A percentile compares a stretch with the other conserved stretches of the same genome.
Evolutionary conservation across 169 alveolate genomes (phyloP).

Genomic region (Plasmodium sp.): DNA sequence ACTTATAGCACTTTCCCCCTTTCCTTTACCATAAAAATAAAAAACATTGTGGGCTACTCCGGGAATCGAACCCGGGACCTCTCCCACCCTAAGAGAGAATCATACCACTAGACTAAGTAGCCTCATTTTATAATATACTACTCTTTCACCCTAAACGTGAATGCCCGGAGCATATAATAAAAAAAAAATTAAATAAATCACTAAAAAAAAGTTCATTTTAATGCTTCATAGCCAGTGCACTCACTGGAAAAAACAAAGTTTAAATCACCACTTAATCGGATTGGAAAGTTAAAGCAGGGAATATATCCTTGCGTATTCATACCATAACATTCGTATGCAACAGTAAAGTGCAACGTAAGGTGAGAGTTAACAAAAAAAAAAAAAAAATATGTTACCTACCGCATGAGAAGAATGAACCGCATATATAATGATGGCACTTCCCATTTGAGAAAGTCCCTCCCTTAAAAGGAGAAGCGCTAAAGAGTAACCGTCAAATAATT

Average conservation of each 20-base stretch:
- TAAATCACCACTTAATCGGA: neutral
- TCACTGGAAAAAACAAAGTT: neutral
- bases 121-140: conserved; percentile 38
- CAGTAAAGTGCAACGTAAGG: neutral
- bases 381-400: neutral
- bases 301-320: neutral
- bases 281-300: too few relatives aligned
- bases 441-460: neutral
- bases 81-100: conserved; percentile 99
- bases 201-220: neutral
- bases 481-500: neutral
- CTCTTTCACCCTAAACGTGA: neutral
- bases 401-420: neutral
- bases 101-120: conserved; percentile 98
- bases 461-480: neutral
- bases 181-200: neutral
- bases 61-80: conserved; percentile 99
- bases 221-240: neutral
- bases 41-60: conserved; percentile 92
- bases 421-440: neutral
- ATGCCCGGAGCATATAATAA: neutral
- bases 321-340: neutral
- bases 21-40: neutral
- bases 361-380: neutral
- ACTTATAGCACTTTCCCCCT: neutral